Evolutionary conservation across 2,329 filamentous ascomycete genomes (phyloP).

Genomic region (Neurospora sp.): DNA sequence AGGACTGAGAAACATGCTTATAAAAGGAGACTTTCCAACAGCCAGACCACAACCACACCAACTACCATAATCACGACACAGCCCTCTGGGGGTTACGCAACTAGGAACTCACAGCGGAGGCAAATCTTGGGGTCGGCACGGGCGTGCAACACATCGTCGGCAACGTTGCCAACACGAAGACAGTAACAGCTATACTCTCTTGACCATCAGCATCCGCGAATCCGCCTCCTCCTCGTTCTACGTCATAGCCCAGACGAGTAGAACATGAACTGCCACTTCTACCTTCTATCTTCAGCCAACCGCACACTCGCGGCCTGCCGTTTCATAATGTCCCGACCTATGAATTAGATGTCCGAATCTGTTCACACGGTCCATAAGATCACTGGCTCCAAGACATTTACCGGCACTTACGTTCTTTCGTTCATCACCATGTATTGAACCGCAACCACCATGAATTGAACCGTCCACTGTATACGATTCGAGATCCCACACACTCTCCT

Average conservation of each 20-base stretch:
- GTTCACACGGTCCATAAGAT: not conserved
- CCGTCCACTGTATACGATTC: not conserved
- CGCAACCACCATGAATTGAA: not conserved
- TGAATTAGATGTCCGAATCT: not conserved
- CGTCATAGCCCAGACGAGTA: not conserved
- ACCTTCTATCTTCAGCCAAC: not conserved
- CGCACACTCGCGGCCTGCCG: not conserved
- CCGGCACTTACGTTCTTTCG: not conserved
- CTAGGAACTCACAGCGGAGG: not conserved
- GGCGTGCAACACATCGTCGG: conserved; percentile 49
- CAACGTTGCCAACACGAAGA: conserved; percentile 48
- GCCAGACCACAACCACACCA: not conserved
- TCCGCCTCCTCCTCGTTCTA: conserved; percentile 40
- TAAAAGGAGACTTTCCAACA: not conserved
- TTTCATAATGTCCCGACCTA: not conserved
- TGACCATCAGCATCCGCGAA: conserved; percentile 67
- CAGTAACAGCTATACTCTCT: conserved; percentile 32
- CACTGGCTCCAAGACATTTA: not conserved
- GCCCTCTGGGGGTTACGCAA: not conserved
- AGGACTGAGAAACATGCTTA: not conserved
- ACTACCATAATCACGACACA: not conserved
- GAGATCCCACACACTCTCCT: not conserved
- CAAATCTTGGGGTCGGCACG: not conserved
- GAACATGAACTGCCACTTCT: not conserved
- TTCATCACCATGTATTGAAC: not conserved